Evolutionary conservation across 495 filamentous ascomycete species (phyloP).

Genomic region (Aspergillus hancockii): DNA sequence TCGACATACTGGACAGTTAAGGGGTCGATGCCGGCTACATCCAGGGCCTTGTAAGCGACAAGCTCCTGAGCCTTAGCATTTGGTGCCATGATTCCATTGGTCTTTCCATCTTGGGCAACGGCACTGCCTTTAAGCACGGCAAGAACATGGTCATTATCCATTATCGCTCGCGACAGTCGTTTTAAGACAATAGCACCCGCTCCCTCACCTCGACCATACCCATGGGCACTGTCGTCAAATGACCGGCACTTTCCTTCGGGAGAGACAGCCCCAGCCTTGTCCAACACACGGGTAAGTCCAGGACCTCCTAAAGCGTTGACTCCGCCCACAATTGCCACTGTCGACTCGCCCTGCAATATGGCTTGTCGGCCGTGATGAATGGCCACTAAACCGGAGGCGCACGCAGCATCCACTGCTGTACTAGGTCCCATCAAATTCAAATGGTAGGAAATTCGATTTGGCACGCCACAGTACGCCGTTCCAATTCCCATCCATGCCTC

Average conservation of each 20-base stretch:
- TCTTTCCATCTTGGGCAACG: constrained; percentile 33
- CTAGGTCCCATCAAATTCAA: constrained; percentile 31
- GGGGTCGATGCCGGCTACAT: constrained; percentile 28
- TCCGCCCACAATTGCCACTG: constrained; percentile 28
- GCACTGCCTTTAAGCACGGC: constrained; percentile 33
- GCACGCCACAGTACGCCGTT: constrained; percentile 25
- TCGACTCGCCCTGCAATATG: constrained; percentile 10
- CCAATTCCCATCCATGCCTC: constrained; percentile 36
- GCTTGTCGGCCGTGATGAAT: constrained; percentile 13
- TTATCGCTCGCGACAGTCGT: constrained; percentile 24
- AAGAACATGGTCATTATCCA: constrained; percentile 35
- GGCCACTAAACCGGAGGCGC: constrained; percentile 29
- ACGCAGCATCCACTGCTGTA: constrained; percentile 34
- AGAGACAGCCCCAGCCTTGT: constrained; percentile 29
- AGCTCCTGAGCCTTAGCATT: constrained; percentile 31
- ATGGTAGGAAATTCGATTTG: constrained; percentile 35
- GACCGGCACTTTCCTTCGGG: constrained; percentile 30
- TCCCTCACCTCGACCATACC: constrained; percentile 38
- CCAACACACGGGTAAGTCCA: constrained; percentile 23
- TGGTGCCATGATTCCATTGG: constrained; percentile 39
- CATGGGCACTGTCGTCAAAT: constrained; percentile 34
- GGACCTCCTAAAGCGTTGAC: constrained; percentile 26
- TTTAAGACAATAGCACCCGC: constrained; percentile 35
- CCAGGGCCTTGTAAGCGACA: constrained; percentile 30
- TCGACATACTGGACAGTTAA: constrained; percentile 38